These are phyloP conservation scores for Pichia membranifaciens DNA, from an alignment of 805 yeast species.

Conservation along the genomic window DNA sequence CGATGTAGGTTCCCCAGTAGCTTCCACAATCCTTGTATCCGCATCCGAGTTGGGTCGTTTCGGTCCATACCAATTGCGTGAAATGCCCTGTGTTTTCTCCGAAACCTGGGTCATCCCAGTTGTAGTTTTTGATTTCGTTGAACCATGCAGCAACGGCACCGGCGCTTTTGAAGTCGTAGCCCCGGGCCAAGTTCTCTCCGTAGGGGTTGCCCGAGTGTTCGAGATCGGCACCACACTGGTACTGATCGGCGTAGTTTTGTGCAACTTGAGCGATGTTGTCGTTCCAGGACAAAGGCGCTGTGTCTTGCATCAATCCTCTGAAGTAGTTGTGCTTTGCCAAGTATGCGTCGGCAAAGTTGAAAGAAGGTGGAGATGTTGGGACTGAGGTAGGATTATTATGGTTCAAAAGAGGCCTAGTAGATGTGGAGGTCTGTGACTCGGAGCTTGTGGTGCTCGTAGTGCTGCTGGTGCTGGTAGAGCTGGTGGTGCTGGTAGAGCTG, in stretches of 20 bases:
- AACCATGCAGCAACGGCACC: conserved; percentile 76
- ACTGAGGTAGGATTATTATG: conserved; percentile 11
- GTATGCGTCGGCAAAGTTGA: conserved; percentile 38
- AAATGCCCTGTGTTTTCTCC: conserved; percentile 63
- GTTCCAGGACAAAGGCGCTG: conserved; percentile 51
- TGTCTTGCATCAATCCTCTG: conserved; percentile 46
- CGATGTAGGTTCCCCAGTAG: conserved; percentile 48
- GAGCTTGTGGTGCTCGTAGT: too few species aligned
- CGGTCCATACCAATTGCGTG: conserved; percentile 74
- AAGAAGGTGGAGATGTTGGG: conserved; percentile 13
- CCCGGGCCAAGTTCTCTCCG: conserved; percentile 82
- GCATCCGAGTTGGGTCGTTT: conserved; percentile 61
- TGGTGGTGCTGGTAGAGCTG: background rate
- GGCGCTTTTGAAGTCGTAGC: conserved; percentile 41
- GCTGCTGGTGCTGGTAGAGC: background rate
- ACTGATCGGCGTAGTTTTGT: conserved; percentile 45
- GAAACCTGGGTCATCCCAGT: conserved; percentile 45
- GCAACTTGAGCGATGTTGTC: conserved; percentile 48
- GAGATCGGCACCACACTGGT: conserved; percentile 52
- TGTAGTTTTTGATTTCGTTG: conserved; percentile 50
- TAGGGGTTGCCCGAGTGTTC: conserved; percentile 55
- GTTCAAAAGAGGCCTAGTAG: too few species aligned
- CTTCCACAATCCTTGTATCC: conserved; percentile 55
- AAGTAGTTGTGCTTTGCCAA: conserved; percentile 56
- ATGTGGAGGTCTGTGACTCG: background rate